Conservation (phyloP, 345 rosid genomes). For the Cardamine occulta region DNA sequence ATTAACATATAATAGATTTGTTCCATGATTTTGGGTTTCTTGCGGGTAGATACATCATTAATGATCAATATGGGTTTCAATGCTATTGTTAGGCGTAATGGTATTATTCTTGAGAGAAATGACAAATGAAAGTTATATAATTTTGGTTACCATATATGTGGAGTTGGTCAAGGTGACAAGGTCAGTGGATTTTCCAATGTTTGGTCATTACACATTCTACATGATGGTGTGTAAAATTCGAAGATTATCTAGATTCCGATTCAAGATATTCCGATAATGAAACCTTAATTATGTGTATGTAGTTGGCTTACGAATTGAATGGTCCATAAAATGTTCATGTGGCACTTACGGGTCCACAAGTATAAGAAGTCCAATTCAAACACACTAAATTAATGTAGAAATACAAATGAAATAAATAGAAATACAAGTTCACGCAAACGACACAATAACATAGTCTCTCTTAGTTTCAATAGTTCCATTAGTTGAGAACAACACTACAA, state of each 20-base stretch:
- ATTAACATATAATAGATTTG: slow-evolving; percentile 27
- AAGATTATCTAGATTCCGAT: neutral
- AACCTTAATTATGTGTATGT: slow-evolving; percentile 14
- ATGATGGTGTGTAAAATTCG: slow-evolving; percentile 16
- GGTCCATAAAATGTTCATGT: slow-evolving; percentile 33
- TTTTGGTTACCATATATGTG: slow-evolving; percentile 13
- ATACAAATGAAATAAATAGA: slow-evolving; percentile 10
- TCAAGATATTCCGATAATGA: neutral
- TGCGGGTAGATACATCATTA: slow-evolving; percentile 18
- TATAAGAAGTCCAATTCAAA: slow-evolving; percentile 19
- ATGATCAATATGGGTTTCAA: slow-evolving; percentile 21
- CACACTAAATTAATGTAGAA: slow-evolving; percentile 28
- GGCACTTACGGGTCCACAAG: slow-evolving; percentile 39
- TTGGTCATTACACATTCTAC: slow-evolving; percentile 6
- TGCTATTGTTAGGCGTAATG: neutral
- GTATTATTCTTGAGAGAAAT: neutral
- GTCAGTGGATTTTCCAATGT: slow-evolving; percentile 2
- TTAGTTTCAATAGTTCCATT: slow-evolving; percentile 22
- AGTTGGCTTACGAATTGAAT: slow-evolving; percentile 20
- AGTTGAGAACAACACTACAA: slow-evolving; percentile 35
- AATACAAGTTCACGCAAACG: slow-evolving; percentile 36
- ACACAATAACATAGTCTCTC: slow-evolving; percentile 37
- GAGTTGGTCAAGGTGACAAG: neutral
- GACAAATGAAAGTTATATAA: neutral
- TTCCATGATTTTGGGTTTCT: slow-evolving; percentile 21